Base-by-base conservation (phyloP, 371 early-diverging fungal genomes). In the Apophysomyces variabilis region DNA sequence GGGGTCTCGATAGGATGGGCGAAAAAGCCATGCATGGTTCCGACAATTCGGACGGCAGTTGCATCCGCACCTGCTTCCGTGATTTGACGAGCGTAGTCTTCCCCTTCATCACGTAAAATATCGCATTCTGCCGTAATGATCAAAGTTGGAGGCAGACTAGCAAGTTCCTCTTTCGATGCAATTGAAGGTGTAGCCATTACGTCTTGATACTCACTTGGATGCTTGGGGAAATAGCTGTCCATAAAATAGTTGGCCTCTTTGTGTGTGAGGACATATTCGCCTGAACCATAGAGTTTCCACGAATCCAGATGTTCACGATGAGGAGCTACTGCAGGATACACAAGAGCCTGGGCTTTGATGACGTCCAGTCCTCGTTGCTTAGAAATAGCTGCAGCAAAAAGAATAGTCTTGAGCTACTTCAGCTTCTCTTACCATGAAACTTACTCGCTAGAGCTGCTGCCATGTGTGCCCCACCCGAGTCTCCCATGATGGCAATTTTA, bases 1-100 rank as follows among this genome's bases (percentile, higher is more conserved):
- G 50, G 50, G 9, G 21, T 26, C 21, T 50, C 21, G 7, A 50
- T 26, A 60, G 26, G 41, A 14, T 60, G 45, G 2, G 26, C 26
- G 26, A 26, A 26, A 47, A 66, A 66, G n/a, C 68, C 73, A 46
- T 72, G 73, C 18, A 66, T 61, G 32, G 68, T 59, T 36, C 75
- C 71, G 14, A 68, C 5, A 1, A 68, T 21, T 4, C 75, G 62
- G 0, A 66, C 41, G 0, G 64, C 41, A 4, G 36, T 18, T 7
- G 54, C 54, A 7, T 62, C 54, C 11, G 68, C 71, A 32, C 71
- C 71, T 16, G 75, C 68, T 26, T 57, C 16, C 1, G 57, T 37
- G 38, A 74, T 39, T 11, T 38, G 54, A 3, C 67, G 59, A 0
- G 37, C 70, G 54, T 59, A 70, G 2, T 14, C 50, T 45, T 70